A percentile compares a stretch with the other conserved stretches of the same genome.
phyloP scores from a whole-genome alignment of 768 basidiomycete species.

The Amanita pseudoporphyria region DNA sequence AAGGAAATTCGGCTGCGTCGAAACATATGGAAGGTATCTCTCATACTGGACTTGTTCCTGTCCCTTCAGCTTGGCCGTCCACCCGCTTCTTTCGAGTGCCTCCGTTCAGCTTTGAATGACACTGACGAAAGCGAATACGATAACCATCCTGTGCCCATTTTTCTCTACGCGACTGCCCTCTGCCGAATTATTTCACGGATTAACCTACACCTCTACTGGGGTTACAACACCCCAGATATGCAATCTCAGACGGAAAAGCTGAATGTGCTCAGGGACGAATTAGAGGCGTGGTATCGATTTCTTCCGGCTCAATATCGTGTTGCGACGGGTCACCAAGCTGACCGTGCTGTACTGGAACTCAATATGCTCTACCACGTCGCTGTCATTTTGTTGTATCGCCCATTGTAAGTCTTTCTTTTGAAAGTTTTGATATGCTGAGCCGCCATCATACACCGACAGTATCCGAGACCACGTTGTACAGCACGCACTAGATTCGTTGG shows the following conservation, averaged over 20 bases:
- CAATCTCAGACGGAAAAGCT: conserved; percentile 11
- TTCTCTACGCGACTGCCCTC: conserved; percentile 13
- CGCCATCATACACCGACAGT: conserved; percentile 8
- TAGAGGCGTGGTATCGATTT: conserved; percentile 18
- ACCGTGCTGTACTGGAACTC: conserved; percentile 18
- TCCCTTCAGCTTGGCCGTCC: conserved; percentile 20
- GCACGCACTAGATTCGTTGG: conserved; percentile 13
- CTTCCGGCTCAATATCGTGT: conserved; percentile 18
- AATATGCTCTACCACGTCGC: conserved; percentile 23
- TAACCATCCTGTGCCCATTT: conserved; percentile 11
- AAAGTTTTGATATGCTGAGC: not conserved
- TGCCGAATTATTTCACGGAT: conserved; percentile 18
- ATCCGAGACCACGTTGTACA: conserved; percentile 10
- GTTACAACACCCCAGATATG: conserved; percentile 9
- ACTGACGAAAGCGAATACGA: conserved; percentile 2
- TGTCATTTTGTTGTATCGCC: conserved; percentile 17
- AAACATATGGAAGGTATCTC: conserved; percentile 18
- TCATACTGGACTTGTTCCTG: conserved; percentile 18
- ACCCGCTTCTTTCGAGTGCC: conserved; percentile 15
- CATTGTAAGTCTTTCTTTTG: conserved; percentile 12
- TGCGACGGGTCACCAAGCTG: conserved; percentile 16
- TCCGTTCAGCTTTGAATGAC: conserved; percentile 8
- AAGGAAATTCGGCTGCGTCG: conserved; percentile 12
- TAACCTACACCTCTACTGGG: conserved; percentile 18
- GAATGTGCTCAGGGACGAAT: conserved; percentile 12